A percentile compares a stretch with the other conserved stretches of the same genome.
Evolutionary conservation across 1,139 yeast species (phyloP).

Genomic region (Debaryomyces psychrophilus): DNA sequence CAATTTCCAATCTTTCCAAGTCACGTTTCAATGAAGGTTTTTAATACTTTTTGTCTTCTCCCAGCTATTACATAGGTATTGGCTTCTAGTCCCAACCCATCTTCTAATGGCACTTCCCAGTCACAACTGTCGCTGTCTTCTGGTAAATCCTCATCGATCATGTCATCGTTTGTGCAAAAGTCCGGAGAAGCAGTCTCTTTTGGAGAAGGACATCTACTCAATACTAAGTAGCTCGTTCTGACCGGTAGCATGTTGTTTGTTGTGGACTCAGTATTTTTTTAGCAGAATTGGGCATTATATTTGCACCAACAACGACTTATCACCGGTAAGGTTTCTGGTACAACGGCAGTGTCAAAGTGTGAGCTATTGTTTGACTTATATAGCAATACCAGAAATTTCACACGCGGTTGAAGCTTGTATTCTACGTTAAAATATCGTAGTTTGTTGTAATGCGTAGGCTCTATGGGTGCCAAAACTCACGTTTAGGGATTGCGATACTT

Average conservation of each 20-base stretch:
- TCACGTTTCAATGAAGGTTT: not conserved
- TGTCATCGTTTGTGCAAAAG: slow-evolving; percentile 1
- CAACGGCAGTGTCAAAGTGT: too few relatives aligned
- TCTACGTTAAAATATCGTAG: too few relatives aligned
- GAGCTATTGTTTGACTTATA: too few relatives aligned
- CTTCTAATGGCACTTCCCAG: not conserved
- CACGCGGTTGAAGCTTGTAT: not conserved
- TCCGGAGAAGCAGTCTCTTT: not conserved
- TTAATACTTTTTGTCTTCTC: not conserved
- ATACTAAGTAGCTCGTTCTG: not conserved
- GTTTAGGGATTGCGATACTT: not conserved
- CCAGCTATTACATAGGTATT: not conserved
- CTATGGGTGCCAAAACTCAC: slow-evolving; percentile 1
- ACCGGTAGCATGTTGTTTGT: not conserved
- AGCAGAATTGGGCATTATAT: not conserved
- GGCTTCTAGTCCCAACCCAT: not conserved
- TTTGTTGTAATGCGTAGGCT: too few relatives aligned
- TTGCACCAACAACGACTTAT: not conserved
- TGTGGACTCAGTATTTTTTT: not conserved
- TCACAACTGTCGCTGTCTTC: not conserved
- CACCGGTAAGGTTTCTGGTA: not conserved
- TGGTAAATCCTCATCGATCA: not conserved
- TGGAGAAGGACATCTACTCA: not conserved
- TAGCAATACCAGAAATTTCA: too few relatives aligned
- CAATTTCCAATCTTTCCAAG: not conserved